phyloP scores from a whole-genome alignment of 129 eudicot genomes.

The Sambucus nigra region DNA sequence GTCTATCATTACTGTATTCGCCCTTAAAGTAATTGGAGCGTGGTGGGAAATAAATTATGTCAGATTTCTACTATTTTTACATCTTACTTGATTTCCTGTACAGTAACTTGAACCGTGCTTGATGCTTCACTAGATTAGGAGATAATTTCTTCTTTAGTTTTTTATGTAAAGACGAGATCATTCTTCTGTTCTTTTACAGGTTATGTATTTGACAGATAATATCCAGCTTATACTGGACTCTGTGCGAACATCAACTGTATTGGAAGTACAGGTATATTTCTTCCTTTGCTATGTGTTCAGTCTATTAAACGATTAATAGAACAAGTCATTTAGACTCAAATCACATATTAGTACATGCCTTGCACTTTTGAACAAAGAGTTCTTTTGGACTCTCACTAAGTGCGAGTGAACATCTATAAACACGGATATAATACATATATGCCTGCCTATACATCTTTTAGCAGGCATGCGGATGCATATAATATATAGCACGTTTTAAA shows the following conservation, averaged over 20 bases:
- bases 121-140: background rate
- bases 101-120: background rate
- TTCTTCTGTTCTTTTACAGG: constrained; percentile 13
- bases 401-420: no score
- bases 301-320: constrained; percentile 1
- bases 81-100: background rate
- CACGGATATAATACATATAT: no score
- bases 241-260: constrained; percentile 20
- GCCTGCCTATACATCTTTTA: no score
- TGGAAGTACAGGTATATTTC: constrained; percentile 21
- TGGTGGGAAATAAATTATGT: no score
- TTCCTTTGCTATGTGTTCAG: background rate
- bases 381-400: no score
- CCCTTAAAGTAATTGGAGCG: no score
- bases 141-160: background rate
- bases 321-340: background rate
- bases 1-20: no score
- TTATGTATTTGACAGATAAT: constrained; percentile 13
- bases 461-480: no score
- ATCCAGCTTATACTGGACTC: constrained; percentile 16
- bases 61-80: background rate
- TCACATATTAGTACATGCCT: no score
- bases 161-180: background rate
- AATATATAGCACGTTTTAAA: no score
- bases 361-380: no score